These are phyloP conservation scores for Aureobasidium sp. DNA, from an alignment of 2,329 filamentous ascomycete genomes.

Conservation along the genomic window DNA sequence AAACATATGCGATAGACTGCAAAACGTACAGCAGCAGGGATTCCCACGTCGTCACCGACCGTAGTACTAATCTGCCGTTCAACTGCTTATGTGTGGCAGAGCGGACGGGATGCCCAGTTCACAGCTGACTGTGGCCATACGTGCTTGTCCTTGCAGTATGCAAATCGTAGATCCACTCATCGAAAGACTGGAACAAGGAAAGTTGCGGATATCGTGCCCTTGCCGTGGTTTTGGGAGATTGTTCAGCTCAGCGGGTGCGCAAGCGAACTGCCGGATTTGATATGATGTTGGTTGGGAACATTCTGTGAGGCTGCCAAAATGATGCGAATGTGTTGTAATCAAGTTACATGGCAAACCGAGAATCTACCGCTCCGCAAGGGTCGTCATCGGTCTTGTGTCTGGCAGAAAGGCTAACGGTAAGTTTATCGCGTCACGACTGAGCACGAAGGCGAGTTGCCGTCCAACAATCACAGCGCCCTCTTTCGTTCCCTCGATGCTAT, in stretches of 20 bases:
- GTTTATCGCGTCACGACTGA: conserved; percentile 3
- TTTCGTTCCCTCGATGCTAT: not conserved
- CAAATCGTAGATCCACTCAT: too few relatives aligned
- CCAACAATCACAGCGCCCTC: not conserved
- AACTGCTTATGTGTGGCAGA: not conserved
- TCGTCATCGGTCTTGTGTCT: conserved; percentile 2
- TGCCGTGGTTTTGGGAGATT: too few relatives aligned
- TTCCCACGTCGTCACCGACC: not conserved
- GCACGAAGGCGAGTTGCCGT: not conserved
- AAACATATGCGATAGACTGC: not conserved
- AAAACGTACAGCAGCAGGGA: not conserved
- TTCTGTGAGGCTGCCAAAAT: not conserved
- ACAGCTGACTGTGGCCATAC: not conserved
- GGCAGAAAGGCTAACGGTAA: not conserved
- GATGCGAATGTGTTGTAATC: not conserved
- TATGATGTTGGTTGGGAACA: not conserved
- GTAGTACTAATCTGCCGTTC: not conserved
- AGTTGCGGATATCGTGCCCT: too few relatives aligned
- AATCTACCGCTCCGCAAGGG: not conserved
- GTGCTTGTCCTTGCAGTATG: too few relatives aligned
- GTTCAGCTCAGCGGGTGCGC: not conserved
- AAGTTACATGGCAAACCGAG: not conserved
- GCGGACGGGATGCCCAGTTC: not conserved
- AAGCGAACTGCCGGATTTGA: not conserved
- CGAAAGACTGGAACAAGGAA: too few relatives aligned